A percentile compares a stretch with the other conserved stretches of the same genome.
Evolutionary conservation across 2,329 filamentous ascomycete genomes (phyloP).

Genomic region (Trichoderma sp.): DNA sequence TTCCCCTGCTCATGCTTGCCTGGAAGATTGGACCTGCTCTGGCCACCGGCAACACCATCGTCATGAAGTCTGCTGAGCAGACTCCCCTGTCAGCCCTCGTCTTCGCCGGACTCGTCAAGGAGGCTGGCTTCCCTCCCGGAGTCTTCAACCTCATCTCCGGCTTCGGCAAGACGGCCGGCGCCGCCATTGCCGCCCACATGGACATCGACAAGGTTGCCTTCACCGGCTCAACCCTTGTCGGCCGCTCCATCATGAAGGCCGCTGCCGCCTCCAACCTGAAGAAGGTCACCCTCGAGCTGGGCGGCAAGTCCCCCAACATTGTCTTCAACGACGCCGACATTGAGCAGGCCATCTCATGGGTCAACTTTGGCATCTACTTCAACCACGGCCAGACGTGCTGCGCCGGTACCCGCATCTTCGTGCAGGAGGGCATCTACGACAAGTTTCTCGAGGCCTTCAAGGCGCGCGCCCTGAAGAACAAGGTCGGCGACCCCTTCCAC

Average conservation of each 20-base stretch:
- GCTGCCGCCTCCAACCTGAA: constrained; percentile 77
- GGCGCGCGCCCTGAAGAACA: constrained; percentile 71
- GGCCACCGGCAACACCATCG: constrained; percentile 70
- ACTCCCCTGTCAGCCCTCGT: constrained; percentile 28
- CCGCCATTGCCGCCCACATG: constrained; percentile 75
- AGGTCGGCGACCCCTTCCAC: constrained; percentile 81
- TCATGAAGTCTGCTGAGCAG: constrained; percentile 66
- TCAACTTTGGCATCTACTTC: constrained; percentile 70
- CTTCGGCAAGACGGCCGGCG: constrained; percentile 76
- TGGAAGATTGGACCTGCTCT: constrained; percentile 83
- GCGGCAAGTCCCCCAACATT: constrained; percentile 80
- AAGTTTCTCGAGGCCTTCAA: constrained; percentile 82
- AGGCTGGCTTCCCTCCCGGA: constrained; percentile 78
- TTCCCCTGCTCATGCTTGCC: constrained; percentile 75
- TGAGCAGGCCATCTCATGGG: constrained; percentile 75
- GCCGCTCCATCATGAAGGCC: constrained; percentile 78
- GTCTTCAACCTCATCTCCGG: constrained; percentile 78
- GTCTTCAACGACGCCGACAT: constrained; percentile 78
- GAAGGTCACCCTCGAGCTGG: constrained; percentile 79
- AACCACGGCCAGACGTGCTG: constrained; percentile 70
- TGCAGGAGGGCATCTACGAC: constrained; percentile 85
- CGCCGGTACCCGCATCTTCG: constrained; percentile 80
- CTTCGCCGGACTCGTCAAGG: constrained; percentile 48
- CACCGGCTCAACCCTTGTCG: constrained; percentile 74
- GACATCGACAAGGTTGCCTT: constrained; percentile 83